These are phyloP conservation scores for Aspergillus fumigatus DNA, from an alignment of 2,329 filamentous ascomycete species.

Conservation along the genomic window DNA sequence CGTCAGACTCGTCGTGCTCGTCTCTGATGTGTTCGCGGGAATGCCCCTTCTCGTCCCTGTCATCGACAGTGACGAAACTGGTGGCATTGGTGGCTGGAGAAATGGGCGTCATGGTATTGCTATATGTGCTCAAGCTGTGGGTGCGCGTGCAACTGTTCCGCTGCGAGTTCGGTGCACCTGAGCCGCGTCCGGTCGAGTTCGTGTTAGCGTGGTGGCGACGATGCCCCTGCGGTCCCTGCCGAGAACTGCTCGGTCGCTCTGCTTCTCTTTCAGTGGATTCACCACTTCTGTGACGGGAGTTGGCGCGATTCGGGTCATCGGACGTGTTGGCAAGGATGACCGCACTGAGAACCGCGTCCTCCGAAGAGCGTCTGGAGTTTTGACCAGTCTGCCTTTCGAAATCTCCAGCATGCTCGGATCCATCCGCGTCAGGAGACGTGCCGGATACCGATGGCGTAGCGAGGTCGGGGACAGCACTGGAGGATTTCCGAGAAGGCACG, in stretches of 20 bases:
- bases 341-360: constrained; percentile 26
- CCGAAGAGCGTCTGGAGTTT: constrained; percentile 14
- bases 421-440: constrained; percentile 10
- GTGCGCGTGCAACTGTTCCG: constrained; percentile 38
- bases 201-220: constrained; percentile 29
- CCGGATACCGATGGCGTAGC: constrained; percentile 22
- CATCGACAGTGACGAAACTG: constrained; percentile 40
- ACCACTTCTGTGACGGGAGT: constrained; percentile 7
- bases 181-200: constrained; percentile 32
- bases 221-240: constrained; percentile 18
- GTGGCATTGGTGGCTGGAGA: constrained; percentile 43
- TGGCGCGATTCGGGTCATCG: constrained; percentile 8
- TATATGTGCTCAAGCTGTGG: constrained; percentile 40
- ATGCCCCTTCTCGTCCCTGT: constrained; percentile 35
- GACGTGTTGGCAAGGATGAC: constrained; percentile 24
- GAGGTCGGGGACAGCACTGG: constrained; percentile 26
- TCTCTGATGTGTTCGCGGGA: constrained; percentile 26
- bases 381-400: constrained; percentile 8
- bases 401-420: constrained; percentile 1
- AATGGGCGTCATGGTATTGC: constrained; percentile 39
- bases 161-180: constrained; percentile 30
- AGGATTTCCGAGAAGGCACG: constrained; percentile 27
- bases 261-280: constrained; percentile 12
- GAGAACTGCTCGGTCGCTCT: constrained; percentile 27
- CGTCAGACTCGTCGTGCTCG: constrained; percentile 27